Evolutionary conservation across 2,329 filamentous ascomycete genomes (phyloP).

Genomic region (Penicillium sp.): DNA sequence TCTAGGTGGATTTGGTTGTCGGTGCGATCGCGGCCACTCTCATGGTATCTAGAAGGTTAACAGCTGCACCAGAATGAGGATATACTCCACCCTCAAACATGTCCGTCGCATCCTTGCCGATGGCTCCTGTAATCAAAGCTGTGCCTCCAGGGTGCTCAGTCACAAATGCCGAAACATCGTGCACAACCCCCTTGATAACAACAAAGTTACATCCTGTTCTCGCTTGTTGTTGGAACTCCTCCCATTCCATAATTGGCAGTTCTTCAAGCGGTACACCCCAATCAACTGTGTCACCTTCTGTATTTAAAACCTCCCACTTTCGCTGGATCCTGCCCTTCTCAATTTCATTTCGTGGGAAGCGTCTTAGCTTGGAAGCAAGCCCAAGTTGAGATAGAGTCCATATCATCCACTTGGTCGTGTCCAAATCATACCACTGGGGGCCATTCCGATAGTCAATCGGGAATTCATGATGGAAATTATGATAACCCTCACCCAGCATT

Average conservation of each 20-base stretch:
- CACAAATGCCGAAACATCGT: slow-evolving; percentile 78
- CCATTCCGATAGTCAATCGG: slow-evolving; percentile 87
- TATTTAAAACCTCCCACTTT: slow-evolving; percentile 82
- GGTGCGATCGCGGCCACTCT: slow-evolving; percentile 10
- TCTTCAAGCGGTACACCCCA: slow-evolving; percentile 81
- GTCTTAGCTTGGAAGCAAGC: slow-evolving; percentile 78
- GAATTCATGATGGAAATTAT: slow-evolving; percentile 93
- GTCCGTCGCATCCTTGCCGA: slow-evolving; percentile 81
- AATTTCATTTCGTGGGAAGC: slow-evolving; percentile 85
- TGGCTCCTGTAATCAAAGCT: slow-evolving; percentile 72
- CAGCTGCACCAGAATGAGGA: slow-evolving; percentile 79
- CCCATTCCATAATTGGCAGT: slow-evolving; percentile 78
- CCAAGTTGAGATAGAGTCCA: slow-evolving; percentile 76
- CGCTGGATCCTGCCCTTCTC: slow-evolving; percentile 84
- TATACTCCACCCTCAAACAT: slow-evolving; percentile 88
- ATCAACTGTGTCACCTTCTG: slow-evolving; percentile 73
- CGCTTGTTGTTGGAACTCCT: slow-evolving; percentile 72
- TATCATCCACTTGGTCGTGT: slow-evolving; percentile 84
- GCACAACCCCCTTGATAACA: slow-evolving; percentile 75
- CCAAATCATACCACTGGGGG: slow-evolving; percentile 83
- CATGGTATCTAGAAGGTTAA: slow-evolving; percentile 83
- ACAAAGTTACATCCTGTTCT: slow-evolving; percentile 70
- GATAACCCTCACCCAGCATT: slow-evolving; percentile 82
- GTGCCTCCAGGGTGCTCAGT: slow-evolving; percentile 81
- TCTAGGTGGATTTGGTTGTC: neutral